Percentiles rank a stretch among this genome's conserved stretches.
Evolutionary conservation across 805 yeast genomes (phyloP).

Genomic region (Nakazawaea ambrosiae): DNA sequence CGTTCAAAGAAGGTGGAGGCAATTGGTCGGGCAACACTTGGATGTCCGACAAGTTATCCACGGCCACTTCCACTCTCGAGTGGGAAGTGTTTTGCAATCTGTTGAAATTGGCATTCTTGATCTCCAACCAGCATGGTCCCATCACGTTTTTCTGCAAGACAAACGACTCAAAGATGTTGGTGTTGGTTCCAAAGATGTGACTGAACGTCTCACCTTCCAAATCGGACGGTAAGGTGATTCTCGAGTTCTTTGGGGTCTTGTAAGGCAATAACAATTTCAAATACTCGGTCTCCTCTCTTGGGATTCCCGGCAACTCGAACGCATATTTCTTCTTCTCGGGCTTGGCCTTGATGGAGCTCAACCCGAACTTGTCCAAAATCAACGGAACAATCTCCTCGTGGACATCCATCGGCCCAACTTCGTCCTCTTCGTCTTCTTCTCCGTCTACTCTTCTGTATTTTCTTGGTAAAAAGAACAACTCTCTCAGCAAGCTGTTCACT

Average conservation of each 20-base stretch:
- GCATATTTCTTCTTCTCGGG: slow-evolving; percentile 77
- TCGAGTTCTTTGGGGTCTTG: slow-evolving; percentile 49
- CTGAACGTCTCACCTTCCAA: slow-evolving; percentile 70
- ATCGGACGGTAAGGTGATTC: slow-evolving; percentile 48
- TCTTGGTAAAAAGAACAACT: slow-evolving; percentile 74
- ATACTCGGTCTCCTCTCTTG: slow-evolving; percentile 65
- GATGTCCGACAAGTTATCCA: slow-evolving; percentile 40
- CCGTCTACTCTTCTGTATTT: slow-evolving; percentile 19
- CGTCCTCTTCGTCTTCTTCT: slow-evolving; percentile 28
- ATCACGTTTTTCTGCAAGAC: slow-evolving; percentile 75
- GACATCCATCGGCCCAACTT: slow-evolving; percentile 54
- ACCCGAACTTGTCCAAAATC: slow-evolving; percentile 53
- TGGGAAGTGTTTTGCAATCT: slow-evolving; percentile 63
- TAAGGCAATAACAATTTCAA: slow-evolving; percentile 72
- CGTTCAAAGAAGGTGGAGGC: slow-evolving; percentile 61
- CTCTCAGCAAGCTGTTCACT: slow-evolving; percentile 60
- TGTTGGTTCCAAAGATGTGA: slow-evolving; percentile 71
- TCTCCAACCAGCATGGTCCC: slow-evolving; percentile 97
- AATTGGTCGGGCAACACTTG: slow-evolving; percentile 38
- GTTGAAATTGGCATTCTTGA: slow-evolving; percentile 55
- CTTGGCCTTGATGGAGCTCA: slow-evolving; percentile 58
- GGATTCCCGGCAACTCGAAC: slow-evolving; percentile 77
- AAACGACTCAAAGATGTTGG: slow-evolving; percentile 77
- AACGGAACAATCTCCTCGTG: slow-evolving; percentile 70
- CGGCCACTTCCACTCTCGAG: slow-evolving; percentile 69